Percentiles rank a stretch among this genome's conserved stretches.
These are phyloP conservation scores for Epichloe sibirici DNA, from an alignment of 2,329 filamentous ascomycete species.

Conservation along the genomic window DNA sequence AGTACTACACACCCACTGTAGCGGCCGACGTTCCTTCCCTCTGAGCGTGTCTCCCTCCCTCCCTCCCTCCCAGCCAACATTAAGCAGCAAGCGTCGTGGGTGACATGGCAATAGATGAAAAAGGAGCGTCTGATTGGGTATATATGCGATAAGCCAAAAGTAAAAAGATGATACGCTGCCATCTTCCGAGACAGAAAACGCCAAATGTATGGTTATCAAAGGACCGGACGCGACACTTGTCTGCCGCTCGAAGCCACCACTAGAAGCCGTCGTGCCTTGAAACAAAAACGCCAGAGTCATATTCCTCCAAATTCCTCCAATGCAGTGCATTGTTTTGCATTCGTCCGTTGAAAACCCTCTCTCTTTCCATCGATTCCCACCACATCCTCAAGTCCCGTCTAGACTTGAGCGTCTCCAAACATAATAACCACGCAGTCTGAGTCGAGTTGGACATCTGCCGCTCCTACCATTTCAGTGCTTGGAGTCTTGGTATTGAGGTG, in stretches of 20 bases:
- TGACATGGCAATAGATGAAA: not conserved
- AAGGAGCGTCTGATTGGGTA: slow-evolving; percentile 7
- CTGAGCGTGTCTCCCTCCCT: no score
- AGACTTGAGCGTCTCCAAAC: not conserved
- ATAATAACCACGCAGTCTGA: not conserved
- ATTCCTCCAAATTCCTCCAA: not conserved
- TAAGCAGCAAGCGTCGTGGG: no score
- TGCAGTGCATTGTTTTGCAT: no score
- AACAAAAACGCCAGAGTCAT: not conserved
- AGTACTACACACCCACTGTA: no score
- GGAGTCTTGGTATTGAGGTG: slow-evolving; percentile 15
- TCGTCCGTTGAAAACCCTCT: not conserved
- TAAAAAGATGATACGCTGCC: not conserved
- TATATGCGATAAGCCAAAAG: not conserved
- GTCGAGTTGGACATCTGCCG: no score
- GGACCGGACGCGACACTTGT: not conserved
- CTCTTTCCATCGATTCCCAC: not conserved
- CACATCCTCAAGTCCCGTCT: not conserved
- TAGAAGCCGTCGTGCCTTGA: not conserved
- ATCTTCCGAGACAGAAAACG: not conserved
- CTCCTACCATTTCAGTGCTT: slow-evolving; percentile 9
- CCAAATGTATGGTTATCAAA: not conserved
- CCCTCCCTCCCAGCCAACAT: no score
- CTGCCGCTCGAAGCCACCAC: not conserved
- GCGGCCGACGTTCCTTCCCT: no score